These are phyloP conservation scores for Durusdinium trenchii DNA, from an alignment of 73 alveolate genomes.

Conservation along the genomic window DNA sequence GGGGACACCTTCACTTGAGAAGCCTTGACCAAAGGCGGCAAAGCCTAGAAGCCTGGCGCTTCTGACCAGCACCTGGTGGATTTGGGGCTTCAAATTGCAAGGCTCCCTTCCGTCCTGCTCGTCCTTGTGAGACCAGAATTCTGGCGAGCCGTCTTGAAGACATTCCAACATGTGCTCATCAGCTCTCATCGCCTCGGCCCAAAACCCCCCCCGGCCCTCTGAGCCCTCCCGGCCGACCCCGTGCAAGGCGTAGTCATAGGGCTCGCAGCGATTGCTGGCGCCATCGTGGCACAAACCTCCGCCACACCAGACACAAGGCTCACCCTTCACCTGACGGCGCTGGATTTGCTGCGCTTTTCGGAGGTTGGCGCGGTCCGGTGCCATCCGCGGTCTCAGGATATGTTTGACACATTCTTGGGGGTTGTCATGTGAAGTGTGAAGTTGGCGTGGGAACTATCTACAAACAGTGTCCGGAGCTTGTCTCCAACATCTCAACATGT, in stretches of 20 bases:
- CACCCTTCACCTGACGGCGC: conserved; percentile 61
- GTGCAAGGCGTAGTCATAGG: conserved; percentile 77
- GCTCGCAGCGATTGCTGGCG: conserved; percentile 58
- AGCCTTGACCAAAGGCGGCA: background rate
- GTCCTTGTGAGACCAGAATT: background rate
- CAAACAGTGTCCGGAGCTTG: too few species aligned
- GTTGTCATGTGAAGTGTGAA: background rate
- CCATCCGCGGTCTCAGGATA: background rate
- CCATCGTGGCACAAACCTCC: conserved; percentile 84
- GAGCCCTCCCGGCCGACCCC: conserved; percentile 60
- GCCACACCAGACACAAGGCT: conserved; percentile 80
- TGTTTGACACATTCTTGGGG: background rate
- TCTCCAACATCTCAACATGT: too few species aligned
- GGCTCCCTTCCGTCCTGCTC: too few species aligned
- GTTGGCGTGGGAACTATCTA: background rate
- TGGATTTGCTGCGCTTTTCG: too few species aligned
- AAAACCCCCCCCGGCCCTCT: background rate
- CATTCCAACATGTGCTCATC: background rate
- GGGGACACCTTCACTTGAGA: too few species aligned
- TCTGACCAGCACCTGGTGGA: too few species aligned
- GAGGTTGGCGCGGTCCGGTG: too few species aligned
- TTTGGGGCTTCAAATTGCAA: too few species aligned
- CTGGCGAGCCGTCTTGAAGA: background rate
- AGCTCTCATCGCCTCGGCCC: background rate
- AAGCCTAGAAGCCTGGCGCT: too few species aligned